Conservation (phyloP, 2,329 filamentous ascomycete genomes). For the Allantophomopsis lycopodina region DNA sequence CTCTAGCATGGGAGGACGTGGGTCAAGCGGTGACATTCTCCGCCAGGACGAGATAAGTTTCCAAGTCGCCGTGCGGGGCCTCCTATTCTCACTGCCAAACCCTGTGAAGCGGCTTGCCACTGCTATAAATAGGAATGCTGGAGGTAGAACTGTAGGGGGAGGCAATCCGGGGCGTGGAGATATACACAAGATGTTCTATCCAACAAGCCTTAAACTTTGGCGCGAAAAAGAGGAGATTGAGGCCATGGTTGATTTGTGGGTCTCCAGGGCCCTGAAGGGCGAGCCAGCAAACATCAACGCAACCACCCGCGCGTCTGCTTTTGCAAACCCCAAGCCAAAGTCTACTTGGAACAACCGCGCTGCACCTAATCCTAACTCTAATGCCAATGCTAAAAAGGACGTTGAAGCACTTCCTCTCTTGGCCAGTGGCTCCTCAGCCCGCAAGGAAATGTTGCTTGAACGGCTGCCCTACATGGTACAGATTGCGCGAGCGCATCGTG, state of each 20-base stretch:
- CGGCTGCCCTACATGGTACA: conserved; percentile 73
- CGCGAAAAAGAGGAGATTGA: conserved; percentile 70
- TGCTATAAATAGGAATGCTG: conserved; percentile 10
- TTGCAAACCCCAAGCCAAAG: conserved; percentile 26
- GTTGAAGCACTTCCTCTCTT: conserved; percentile 27
- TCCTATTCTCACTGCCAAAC: conserved; percentile 72
- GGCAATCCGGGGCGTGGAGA: conserved; percentile 29
- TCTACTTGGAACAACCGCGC: conserved; percentile 2
- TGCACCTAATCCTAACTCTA: neutral
- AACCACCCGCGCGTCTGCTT: conserved; percentile 32
- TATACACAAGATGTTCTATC: conserved; percentile 85
- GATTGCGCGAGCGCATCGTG: conserved; percentile 31
- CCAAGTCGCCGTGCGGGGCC: conserved; percentile 74
- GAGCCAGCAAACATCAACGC: conserved; percentile 26
- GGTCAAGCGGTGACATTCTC: conserved; percentile 57
- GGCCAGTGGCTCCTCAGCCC: conserved; percentile 47
- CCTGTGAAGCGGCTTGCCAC: conserved; percentile 62
- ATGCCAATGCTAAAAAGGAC: conserved; percentile 10
- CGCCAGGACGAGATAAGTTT: conserved; percentile 93
- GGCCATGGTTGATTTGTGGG: conserved; percentile 57
- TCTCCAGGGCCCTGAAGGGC: conserved; percentile 43
- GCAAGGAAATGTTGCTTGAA: conserved; percentile 67
- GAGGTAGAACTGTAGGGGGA: conserved; percentile 9
- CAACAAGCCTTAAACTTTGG: conserved; percentile 74
- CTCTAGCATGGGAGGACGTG: conserved; percentile 33